A percentile compares a stretch with the other conserved stretches of the same genome.
Evolutionary conservation across 1,139 yeast species (phyloP).

Genomic region (Pichia sp.): DNA sequence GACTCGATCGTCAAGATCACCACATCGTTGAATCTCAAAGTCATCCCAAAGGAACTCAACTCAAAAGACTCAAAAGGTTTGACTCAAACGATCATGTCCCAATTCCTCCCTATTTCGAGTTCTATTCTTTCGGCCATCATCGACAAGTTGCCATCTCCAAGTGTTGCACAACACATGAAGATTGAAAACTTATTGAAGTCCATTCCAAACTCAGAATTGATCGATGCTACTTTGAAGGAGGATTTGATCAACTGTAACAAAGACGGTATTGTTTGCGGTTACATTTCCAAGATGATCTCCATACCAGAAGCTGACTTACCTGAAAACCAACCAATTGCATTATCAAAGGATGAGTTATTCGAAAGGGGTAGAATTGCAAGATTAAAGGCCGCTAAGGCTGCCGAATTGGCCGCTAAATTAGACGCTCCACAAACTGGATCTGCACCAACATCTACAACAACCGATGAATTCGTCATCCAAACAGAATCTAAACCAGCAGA

Average conservation of each 20-base stretch:
- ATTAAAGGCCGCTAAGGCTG: slow-evolving; percentile 64
- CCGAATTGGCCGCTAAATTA: slow-evolving; percentile 54
- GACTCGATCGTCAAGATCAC: slow-evolving; percentile 77
- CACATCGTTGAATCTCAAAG: slow-evolving; percentile 62
- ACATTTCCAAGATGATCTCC: slow-evolving; percentile 86
- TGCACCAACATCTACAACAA: slow-evolving; percentile 30
- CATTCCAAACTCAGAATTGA: slow-evolving; percentile 49
- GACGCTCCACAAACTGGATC: slow-evolving; percentile 23
- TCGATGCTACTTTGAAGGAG: slow-evolving; percentile 48
- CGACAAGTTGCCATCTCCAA: slow-evolving; percentile 83
- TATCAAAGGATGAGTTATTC: slow-evolving; percentile 58
- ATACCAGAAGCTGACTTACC: slow-evolving; percentile 83
- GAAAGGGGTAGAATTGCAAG: slow-evolving; percentile 71
- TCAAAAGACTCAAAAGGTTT: slow-evolving; percentile 73
- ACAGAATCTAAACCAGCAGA: slow-evolving; percentile 23
- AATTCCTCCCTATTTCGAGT: slow-evolving; percentile 93
- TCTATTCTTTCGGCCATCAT: slow-evolving; percentile 84
- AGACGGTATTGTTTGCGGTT: slow-evolving; percentile 68
- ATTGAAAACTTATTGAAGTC: slow-evolving; percentile 64
- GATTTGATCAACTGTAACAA: slow-evolving; percentile 68
- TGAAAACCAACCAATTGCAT: slow-evolving; percentile 40
- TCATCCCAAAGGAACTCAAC: slow-evolving; percentile 73
- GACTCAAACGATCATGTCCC: slow-evolving; percentile 73
- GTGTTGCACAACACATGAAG: slow-evolving; percentile 68
- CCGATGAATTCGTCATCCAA: slow-evolving; percentile 23